Conservation (phyloP, 306 rosid species). For the Prunus kanzakura region DNA sequence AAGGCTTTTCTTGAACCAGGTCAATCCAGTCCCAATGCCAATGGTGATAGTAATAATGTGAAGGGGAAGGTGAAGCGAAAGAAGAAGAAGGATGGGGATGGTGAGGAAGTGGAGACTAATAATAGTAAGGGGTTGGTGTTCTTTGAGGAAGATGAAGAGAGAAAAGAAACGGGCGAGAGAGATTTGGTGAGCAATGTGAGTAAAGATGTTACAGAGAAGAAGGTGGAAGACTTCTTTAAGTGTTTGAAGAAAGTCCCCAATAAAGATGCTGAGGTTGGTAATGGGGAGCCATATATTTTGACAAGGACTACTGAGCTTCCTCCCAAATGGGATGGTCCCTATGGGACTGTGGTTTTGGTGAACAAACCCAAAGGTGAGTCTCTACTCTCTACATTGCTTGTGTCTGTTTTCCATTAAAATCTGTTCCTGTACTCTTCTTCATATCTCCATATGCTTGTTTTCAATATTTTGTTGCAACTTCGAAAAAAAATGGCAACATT, state of each 20-base stretch:
- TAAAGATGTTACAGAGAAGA: slow-evolving; percentile 51
- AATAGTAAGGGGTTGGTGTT: slow-evolving; percentile 51
- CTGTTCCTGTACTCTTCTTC: not conserved
- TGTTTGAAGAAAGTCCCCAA: slow-evolving; percentile 66
- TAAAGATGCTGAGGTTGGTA: slow-evolving; percentile 36
- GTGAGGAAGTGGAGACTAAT: slow-evolving; percentile 8
- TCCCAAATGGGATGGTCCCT: slow-evolving; percentile 68
- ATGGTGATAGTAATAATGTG: not conserved
- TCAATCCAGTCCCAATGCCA: slow-evolving; percentile 28
- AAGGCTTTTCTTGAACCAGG: slow-evolving; percentile 91
- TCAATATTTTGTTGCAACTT: not conserved
- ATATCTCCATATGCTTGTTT: not conserved
- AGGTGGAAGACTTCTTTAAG: slow-evolving; percentile 87
- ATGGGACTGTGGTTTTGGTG: slow-evolving; percentile 77
- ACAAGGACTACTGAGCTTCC: slow-evolving; percentile 78
- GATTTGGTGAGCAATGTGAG: slow-evolving; percentile 25
- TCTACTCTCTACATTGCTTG: not conserved
- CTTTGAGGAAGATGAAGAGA: slow-evolving; percentile 58
- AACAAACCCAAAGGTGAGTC: slow-evolving; percentile 89
- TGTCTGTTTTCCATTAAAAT: not conserved
- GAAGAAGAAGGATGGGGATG: slow-evolving; percentile 30
- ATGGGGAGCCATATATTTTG: slow-evolving; percentile 59
- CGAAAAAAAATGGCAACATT: not conserved
- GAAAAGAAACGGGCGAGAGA: slow-evolving; percentile 13
- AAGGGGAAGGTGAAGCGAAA: slow-evolving; percentile 29